Evolutionary conservation across 768 basidiomycete genomes (phyloP).

Genomic region (Termitomyces sp.): DNA sequence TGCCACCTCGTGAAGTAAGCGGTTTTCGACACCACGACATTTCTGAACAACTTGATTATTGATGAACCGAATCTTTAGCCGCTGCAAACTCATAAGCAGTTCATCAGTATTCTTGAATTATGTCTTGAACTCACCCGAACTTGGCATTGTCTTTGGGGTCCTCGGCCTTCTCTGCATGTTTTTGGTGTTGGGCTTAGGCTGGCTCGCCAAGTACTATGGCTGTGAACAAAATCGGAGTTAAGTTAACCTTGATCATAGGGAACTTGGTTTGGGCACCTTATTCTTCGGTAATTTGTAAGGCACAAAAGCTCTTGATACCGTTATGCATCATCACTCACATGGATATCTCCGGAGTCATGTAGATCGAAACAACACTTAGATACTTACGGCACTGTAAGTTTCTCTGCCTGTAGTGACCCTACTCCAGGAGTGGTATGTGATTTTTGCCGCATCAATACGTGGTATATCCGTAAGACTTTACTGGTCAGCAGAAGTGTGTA

Average conservation of each 20-base stretch:
- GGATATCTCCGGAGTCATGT: neutral
- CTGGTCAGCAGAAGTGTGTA: constrained; percentile 15
- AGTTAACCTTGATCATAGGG: constrained; percentile 12
- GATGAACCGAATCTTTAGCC: neutral
- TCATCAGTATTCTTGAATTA: neutral
- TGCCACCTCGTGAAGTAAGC: constrained; percentile 15
- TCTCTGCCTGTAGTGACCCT: neutral
- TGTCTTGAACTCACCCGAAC: neutral
- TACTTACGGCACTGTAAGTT: constrained; percentile 16
- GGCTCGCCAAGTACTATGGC: constrained; percentile 10
- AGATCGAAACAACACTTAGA: constrained; percentile 18
- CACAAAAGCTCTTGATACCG: neutral
- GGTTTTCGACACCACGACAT: neutral
- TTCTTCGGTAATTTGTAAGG: constrained; percentile 13
- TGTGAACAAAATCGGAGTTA: constrained; percentile 16
- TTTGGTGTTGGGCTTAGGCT: too few relatives aligned
- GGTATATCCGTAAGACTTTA: constrained; percentile 16
- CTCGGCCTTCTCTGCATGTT: constrained; percentile 16
- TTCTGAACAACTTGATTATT: neutral
- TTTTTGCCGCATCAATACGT: constrained; percentile 9
- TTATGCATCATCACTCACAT: neutral
- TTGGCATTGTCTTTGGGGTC: constrained; percentile 14
- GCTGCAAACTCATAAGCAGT: constrained; percentile 4
- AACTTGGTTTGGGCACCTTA: constrained; percentile 13
- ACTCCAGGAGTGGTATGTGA: constrained; percentile 15